These are phyloP conservation scores for Stemphylium beticola DNA, from an alignment of 2,329 filamentous ascomycete genomes.

Conservation along the genomic window DNA sequence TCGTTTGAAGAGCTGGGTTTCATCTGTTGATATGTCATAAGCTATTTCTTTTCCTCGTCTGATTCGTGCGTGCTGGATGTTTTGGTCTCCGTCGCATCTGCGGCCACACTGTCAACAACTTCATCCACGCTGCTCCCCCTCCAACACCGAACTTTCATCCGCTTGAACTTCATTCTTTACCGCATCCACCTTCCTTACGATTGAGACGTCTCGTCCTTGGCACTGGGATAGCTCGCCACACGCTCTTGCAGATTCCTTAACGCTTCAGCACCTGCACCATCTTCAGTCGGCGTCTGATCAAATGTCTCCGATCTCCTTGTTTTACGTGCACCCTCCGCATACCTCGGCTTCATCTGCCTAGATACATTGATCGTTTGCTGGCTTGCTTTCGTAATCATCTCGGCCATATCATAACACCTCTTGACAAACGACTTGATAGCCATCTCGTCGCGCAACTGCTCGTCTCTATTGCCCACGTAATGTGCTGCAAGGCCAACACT, in stretches of 20 bases:
- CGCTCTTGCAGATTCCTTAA: not conserved
- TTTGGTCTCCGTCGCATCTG: not conserved
- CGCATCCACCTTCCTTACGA: not conserved
- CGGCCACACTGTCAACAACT: too few species aligned
- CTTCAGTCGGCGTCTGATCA: not conserved
- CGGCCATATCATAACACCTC: slow-evolving; percentile 26
- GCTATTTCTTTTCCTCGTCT: too few species aligned
- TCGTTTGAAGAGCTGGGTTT: too few species aligned
- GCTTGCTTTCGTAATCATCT: slow-evolving; percentile 28
- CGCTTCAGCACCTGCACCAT: not conserved
- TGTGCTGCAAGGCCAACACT: slow-evolving; percentile 27
- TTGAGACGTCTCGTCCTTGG: not conserved
- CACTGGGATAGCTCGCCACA: not conserved
- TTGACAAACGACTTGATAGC: slow-evolving; percentile 26
- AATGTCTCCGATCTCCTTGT: slow-evolving; percentile 4
- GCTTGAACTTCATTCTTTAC: not conserved
- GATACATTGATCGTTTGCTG: slow-evolving; percentile 18
- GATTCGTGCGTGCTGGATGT: not conserved
- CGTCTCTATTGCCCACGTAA: slow-evolving; percentile 8
- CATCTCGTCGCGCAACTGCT: slow-evolving; percentile 7
- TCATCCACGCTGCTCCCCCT: not conserved
- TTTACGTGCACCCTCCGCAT: slow-evolving; percentile 22
- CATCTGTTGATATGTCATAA: too few species aligned
- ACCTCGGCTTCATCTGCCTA: slow-evolving; percentile 19
- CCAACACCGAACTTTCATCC: not conserved